Conservation (phyloP, 179 eudicot genomes). For the Drosera spatulata region DNA sequence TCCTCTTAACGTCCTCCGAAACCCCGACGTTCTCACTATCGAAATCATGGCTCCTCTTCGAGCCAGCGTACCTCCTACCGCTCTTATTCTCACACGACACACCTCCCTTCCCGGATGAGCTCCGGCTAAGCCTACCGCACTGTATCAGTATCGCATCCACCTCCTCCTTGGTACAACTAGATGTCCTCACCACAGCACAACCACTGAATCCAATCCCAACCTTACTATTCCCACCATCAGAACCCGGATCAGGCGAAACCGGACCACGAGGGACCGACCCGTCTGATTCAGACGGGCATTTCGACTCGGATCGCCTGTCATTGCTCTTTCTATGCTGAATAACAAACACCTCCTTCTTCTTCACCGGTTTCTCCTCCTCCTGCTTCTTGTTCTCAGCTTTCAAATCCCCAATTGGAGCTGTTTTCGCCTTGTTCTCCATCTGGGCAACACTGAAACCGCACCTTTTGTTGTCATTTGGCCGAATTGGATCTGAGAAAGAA, state of each 20-base stretch:
- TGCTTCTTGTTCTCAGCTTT: neutral
- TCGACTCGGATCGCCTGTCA: constrained; percentile 28
- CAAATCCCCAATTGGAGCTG: too few species aligned
- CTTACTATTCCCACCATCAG: neutral
- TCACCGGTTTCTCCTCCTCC: constrained; percentile 2
- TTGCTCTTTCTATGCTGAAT: constrained; percentile 61
- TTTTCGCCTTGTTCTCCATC: constrained; percentile 5
- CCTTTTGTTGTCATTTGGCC: constrained; percentile 6
- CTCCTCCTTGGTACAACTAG: constrained; percentile 89
- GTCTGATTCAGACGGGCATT: constrained; percentile 13
- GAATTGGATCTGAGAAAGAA: constrained; percentile 14
- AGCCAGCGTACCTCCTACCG: constrained; percentile 54
- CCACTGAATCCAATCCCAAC: constrained; percentile 14
- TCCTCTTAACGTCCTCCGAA: constrained; percentile 7
- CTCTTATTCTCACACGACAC: constrained; percentile 6
- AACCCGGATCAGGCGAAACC: constrained; percentile 1
- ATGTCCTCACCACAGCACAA: constrained; percentile 53
- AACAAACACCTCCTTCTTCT: constrained; percentile 60
- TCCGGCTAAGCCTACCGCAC: too few species aligned
- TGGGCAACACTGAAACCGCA: neutral
- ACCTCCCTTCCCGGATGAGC: constrained; percentile 46
- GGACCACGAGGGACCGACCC: constrained; percentile 6
- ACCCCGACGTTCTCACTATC: constrained; percentile 31
- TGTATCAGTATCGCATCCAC: constrained; percentile 75
- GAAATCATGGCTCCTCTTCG: constrained; percentile 86